A percentile compares a stretch with the other conserved stretches of the same genome.
These are phyloP conservation scores for Yamadazyma friedrichii DNA, from an alignment of 1,139 yeast species.

Conservation along the genomic window DNA sequence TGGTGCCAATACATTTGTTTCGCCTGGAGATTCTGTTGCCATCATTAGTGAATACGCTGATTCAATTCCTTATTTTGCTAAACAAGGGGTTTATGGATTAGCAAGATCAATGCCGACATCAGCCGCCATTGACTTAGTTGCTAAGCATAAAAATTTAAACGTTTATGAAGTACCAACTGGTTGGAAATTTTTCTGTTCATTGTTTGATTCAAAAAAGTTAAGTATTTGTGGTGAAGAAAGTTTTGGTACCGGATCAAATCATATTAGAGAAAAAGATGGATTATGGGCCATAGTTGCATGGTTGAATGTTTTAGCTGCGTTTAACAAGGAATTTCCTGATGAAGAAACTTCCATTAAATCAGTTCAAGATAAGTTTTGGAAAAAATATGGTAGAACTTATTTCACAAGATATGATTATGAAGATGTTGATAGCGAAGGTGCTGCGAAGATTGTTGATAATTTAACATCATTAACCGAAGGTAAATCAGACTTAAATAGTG, in stretches of 20 bases:
- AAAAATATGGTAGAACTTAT: slow-evolving; percentile 93
- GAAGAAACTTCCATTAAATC: slow-evolving; percentile 65
- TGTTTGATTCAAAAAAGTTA: slow-evolving; percentile 88
- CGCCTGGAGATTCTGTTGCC: slow-evolving; percentile 98
- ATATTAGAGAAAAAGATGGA: slow-evolving; percentile 96
- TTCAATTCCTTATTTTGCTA: slow-evolving; percentile 84
- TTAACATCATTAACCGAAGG: slow-evolving; percentile 46
- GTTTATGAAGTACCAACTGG: slow-evolving; percentile 98
- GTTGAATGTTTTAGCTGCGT: slow-evolving; percentile 91
- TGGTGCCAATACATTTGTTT: slow-evolving; percentile 92
- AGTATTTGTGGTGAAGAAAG: slow-evolving; percentile 98
- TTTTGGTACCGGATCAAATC: slow-evolving; percentile 97
- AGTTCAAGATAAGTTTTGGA: slow-evolving; percentile 88
- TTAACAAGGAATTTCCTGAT: slow-evolving; percentile 54
- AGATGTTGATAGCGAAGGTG: slow-evolving; percentile 74
- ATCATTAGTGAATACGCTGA: slow-evolving; percentile 92
- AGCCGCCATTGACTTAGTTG: slow-evolving; percentile 91
- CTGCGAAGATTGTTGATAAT: slow-evolving; percentile 61
- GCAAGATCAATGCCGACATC: slow-evolving; percentile 99
- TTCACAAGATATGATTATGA: slow-evolving; percentile 96
- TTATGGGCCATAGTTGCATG: slow-evolving; percentile 97
- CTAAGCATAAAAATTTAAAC: slow-evolving; percentile 68
- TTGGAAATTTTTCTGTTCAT: slow-evolving; percentile 96
- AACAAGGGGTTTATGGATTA: slow-evolving; percentile 84
- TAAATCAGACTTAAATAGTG: slow-evolving; percentile 41